phyloP scores from a whole-genome alignment of 2,329 filamentous ascomycete genomes.

The Fusarium bactridioides region DNA sequence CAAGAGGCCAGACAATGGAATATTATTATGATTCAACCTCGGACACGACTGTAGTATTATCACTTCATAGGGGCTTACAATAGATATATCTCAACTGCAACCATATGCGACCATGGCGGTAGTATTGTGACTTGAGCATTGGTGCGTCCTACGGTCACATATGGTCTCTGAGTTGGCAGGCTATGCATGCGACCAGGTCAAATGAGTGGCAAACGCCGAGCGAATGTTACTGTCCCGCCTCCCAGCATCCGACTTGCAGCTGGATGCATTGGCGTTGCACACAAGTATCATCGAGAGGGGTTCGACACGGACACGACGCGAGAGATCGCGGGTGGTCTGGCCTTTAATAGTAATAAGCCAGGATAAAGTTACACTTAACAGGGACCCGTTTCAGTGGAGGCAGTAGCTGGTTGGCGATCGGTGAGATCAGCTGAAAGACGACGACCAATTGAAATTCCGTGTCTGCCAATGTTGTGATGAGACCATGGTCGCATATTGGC shows the following conservation, averaged over 20 bases:
- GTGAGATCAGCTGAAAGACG: slow-evolving; percentile 19
- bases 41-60: slow-evolving; percentile 27
- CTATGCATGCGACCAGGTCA: slow-evolving; percentile 9
- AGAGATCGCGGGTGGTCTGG: slow-evolving; percentile 36
- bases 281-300: slow-evolving; percentile 18
- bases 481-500: slow-evolving; percentile 31
- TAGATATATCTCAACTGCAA: slow-evolving; percentile 13
- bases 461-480: slow-evolving; percentile 16
- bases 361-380: slow-evolving; percentile 7
- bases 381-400: slow-evolving; percentile 2
- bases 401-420: slow-evolving; percentile 14
- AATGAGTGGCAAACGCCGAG: background rate
- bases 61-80: slow-evolving; percentile 18
- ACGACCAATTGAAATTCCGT: slow-evolving; percentile 9
- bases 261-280: slow-evolving; percentile 24
- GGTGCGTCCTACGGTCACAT: background rate
- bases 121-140: background rate
- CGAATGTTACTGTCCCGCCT: background rate
- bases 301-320: slow-evolving; percentile 38
- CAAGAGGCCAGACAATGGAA: background rate
- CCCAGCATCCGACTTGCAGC: slow-evolving; percentile 31
- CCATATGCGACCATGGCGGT: background rate
- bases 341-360: slow-evolving; percentile 34
- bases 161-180: slow-evolving; percentile 18
- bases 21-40: slow-evolving; percentile 22